Base-by-base conservation (phyloP, 305 asterid genomes). In the Ilex paraguariensis region DNA sequence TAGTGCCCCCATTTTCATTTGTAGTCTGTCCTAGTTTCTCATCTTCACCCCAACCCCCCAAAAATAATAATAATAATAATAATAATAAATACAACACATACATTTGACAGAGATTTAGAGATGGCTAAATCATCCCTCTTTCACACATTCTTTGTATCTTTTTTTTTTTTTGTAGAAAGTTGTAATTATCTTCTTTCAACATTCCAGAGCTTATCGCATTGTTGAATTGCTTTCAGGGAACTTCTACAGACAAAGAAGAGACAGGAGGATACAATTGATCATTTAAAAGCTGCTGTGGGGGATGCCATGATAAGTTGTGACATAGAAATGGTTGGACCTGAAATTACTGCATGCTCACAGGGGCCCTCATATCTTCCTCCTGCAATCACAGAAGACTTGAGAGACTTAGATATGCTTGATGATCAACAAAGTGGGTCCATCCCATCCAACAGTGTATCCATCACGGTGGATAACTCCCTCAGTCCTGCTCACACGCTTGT, bases 401-500 rank as follows among this genome's bases (percentile, higher is more conserved):
- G 84, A 69, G 67, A 73, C 62, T 60, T 62, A 7, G 88, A 82
- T 67, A 78, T 59, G 67, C 66, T 63, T 51, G 73, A 73, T n/a
- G 70, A 73, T 31, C 78, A 77, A 16, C 42, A 36, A 36, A 36
- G 42, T 36, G 42, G 42, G 9, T 36, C 42, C 42, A 3, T 36
- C 4, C 42, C 42, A 56, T 79, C 71, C 42, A 74, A 72, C 58
- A 62, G 82, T 44, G 89, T 90, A 8, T 83, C 87, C n/a, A 74
- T 91, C 62, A 78, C 80, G 3, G 72, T 89, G 65, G 98, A 91
- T 57, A 89, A 88, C 76, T 62, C 59, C 31, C 57, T 89, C 79
- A 87, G 97, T 65, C 98, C 89, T 60, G 82, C 82, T 36, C 98
- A 88, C 77, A 87, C 97, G 13, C 93, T 88, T 8, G 83, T 91